Base-by-base conservation (phyloP, 202 grass and related monocot species). In the Tripidium arundinaceum region DNA sequence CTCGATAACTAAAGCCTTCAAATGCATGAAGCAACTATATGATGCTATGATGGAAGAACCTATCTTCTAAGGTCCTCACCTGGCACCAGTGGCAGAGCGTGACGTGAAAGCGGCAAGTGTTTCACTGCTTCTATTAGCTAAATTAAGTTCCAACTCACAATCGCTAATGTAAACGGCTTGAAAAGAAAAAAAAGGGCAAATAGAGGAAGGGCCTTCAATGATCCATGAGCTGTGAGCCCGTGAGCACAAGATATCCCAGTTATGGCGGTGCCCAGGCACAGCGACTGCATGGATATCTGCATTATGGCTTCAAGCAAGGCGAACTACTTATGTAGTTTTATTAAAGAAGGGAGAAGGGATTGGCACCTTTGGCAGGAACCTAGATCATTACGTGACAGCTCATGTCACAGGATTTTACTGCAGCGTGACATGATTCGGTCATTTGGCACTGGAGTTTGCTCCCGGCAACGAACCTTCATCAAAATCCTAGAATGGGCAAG, bases 1-100 rank as follows among this genome's bases (percentile, higher is more conserved):
- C n/a, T n/a, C n/a, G n/a, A 38, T 34, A 68, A 62, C 69, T 15
- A 28, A 28, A 64, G 19, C 18, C 52, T 24, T 8, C 37, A 65
- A 62, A 69, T 39, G 60, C 47, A 38, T 54, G 50, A 54, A 54
- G 50, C 50, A 52, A 26, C 28, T 86, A 24, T 25, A 36, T 7
- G 25, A 47, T 45, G 34, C 39, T 41, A 79, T n/a, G 13, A 68
- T 49, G 60, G 24, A 83, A 65, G 2, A 79, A 75, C 41, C 41
- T 40, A 31, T 31, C 70, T 71, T 70, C 42, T 54, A 11, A 39
- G 19, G 14, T 54, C 50, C 50, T n/a, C n/a, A n/a, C n/a, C 50
- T 54, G 19, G 19, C 50, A 54, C 19, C 7, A 54, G 19, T 0
- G 2, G 7, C 19, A 54, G 50, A 22, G 19, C 0, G 0, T 21